Conservation (phyloP, 805 yeast species). For the Scheffersomyces ergatensis region DNA sequence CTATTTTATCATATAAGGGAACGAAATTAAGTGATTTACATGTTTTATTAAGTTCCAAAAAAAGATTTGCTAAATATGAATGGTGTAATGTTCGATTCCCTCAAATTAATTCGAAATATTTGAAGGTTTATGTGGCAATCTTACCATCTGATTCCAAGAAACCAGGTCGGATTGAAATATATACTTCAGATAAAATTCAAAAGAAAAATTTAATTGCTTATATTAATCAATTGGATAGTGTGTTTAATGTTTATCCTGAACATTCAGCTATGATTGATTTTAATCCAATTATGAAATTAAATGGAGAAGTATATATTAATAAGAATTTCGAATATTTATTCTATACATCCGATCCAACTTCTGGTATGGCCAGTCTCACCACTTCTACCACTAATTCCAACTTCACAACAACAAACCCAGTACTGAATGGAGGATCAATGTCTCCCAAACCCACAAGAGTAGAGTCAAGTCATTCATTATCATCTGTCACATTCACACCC, state of each 20-base stretch:
- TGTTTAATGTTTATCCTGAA: conserved; percentile 60
- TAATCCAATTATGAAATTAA: conserved; percentile 53
- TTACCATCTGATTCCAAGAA: conserved; percentile 45
- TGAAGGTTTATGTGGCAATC: conserved; percentile 50
- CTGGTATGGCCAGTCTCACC: conserved; percentile 3
- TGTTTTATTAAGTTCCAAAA: conserved; percentile 50
- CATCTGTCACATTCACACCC: conserved; percentile 6
- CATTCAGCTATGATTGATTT: conserved; percentile 54
- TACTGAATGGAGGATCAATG: neutral
- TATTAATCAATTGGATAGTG: conserved; percentile 41
- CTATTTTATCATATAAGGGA: conserved; percentile 57
- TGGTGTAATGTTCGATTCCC: conserved; percentile 66
- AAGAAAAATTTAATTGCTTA: conserved; percentile 54
- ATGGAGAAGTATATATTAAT: conserved; percentile 54
- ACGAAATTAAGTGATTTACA: conserved; percentile 56
- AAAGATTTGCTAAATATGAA: conserved; percentile 48
- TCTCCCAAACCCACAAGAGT: conserved; percentile 6
- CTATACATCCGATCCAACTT: conserved; percentile 8
- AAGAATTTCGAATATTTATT: conserved; percentile 34
- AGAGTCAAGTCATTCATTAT: conserved; percentile 15
- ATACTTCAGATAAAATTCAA: conserved; percentile 43
- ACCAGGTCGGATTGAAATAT: conserved; percentile 54
- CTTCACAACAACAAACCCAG: neutral
- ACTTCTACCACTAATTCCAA: conserved; percentile 7
- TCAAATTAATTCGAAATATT: conserved; percentile 57